Evolutionary conservation across 192 early-diverging fungal genomes (phyloP).

Genomic region (Mortierella hygrophila): DNA sequence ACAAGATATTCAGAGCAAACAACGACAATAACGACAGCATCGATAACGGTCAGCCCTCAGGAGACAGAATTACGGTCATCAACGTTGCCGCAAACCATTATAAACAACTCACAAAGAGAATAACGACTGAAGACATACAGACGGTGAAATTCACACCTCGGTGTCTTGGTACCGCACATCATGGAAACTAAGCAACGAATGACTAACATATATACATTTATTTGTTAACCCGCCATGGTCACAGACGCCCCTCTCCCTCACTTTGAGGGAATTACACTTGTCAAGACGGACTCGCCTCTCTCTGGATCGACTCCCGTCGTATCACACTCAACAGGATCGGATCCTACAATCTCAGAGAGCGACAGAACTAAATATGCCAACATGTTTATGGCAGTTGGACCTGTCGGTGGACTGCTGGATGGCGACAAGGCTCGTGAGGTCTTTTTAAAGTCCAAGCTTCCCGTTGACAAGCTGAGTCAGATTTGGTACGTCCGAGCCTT

Average conservation of each 20-base stretch:
- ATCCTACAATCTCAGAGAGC: slow-evolving; percentile 33
- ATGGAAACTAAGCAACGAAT: too few relatives aligned
- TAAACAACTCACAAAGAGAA: too few relatives aligned
- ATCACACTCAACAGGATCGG: slow-evolving; percentile 34
- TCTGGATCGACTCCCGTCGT: slow-evolving; percentile 11
- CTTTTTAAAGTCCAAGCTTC: slow-evolving; percentile 86
- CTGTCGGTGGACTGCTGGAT: slow-evolving; percentile 57
- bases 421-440: slow-evolving; percentile 80
- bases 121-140: too few relatives aligned
- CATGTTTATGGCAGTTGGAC: slow-evolving; percentile 49
- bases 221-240: too few relatives aligned
- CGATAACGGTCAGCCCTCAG: not conserved
- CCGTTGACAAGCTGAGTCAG: slow-evolving; percentile 77
- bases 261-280: slow-evolving; percentile 66
- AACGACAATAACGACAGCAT: not conserved
- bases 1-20: not conserved
- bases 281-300: slow-evolving; percentile 17
- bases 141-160: too few relatives aligned
- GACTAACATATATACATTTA: too few relatives aligned
- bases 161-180: too few relatives aligned
- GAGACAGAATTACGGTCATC: not conserved
- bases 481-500: slow-evolving; percentile 76
- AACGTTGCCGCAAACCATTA: too few relatives aligned
- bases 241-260: slow-evolving; percentile 67
- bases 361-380: slow-evolving; percentile 53